A percentile compares a stretch with the other conserved stretches of the same genome.
These are phyloP conservation scores for Saccharomyces hybrid DNA, from an alignment of 1,139 yeast genomes.

Conservation along the genomic window DNA sequence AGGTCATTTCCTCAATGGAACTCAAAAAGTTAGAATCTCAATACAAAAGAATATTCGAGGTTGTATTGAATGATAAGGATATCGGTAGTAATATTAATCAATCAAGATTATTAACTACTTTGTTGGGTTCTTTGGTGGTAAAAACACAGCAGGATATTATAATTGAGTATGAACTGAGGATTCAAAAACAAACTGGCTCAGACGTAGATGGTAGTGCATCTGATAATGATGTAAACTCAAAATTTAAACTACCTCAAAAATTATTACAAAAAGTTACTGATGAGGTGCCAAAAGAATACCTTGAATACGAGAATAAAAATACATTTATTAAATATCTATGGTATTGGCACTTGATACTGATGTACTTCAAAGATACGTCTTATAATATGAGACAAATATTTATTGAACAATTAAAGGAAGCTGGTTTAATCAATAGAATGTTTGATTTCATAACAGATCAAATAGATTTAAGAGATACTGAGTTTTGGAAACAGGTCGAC, in stretches of 20 bases:
- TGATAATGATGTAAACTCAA: constrained; percentile 15
- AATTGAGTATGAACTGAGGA: constrained; percentile 50
- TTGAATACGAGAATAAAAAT: constrained; percentile 36
- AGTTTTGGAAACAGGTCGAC: constrained; percentile 32
- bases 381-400: constrained; percentile 56
- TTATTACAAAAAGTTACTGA: constrained; percentile 11
- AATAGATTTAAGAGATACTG: constrained; percentile 32
- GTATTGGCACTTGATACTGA: constrained; percentile 62
- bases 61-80: not conserved
- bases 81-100: constrained; percentile 17
- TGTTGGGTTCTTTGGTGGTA: constrained; percentile 34
- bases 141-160: constrained; percentile 49
- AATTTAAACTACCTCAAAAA: constrained; percentile 23
- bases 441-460: constrained; percentile 47
- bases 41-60: constrained; percentile 18
- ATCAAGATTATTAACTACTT: constrained; percentile 35
- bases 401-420: constrained; percentile 47
- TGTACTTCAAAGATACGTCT: constrained; percentile 60
- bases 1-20: constrained; percentile 14
- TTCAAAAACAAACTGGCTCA: constrained; percentile 21
- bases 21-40: constrained; percentile 10
- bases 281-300: constrained; percentile 32
- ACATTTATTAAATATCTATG: constrained; percentile 46
- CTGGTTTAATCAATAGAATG: constrained; percentile 41
- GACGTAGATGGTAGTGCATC: constrained; percentile 22